Evolutionary conservation across 139 green algal genomes (phyloP).

Genomic region (Micractinium conductrix): DNA sequence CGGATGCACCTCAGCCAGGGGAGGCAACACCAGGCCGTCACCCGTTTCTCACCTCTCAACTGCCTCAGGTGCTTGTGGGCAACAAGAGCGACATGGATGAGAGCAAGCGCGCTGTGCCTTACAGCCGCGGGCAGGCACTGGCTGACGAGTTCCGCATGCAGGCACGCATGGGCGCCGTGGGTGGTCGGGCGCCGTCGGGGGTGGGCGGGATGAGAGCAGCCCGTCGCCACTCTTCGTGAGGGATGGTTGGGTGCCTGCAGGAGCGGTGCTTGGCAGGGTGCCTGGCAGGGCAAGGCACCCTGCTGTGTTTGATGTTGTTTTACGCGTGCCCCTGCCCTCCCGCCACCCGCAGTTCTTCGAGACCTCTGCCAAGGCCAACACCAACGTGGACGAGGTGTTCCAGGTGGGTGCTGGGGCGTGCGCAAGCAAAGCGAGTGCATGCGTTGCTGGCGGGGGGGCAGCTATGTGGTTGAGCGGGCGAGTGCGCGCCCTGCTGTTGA

Average conservation of each 20-base stretch:
- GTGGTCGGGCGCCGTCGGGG: too few species aligned
- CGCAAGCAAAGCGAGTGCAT: background rate
- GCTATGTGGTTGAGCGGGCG: background rate
- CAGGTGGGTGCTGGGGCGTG: background rate
- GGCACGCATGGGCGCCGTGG: too few species aligned
- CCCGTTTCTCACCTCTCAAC: background rate
- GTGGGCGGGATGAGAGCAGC: too few species aligned
- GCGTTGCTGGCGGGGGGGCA: background rate
- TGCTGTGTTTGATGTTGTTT: too few species aligned
- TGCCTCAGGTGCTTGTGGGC: slow-evolving; percentile 84
- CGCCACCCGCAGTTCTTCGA: slow-evolving; percentile 98
- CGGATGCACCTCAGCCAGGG: too few species aligned
- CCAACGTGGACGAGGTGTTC: slow-evolving; percentile 85
- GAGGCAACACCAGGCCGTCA: too few species aligned
- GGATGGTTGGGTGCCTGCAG: too few species aligned
- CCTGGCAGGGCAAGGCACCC: too few species aligned
- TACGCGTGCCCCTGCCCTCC: too few species aligned
- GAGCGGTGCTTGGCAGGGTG: too few species aligned
- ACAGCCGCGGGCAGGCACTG: slow-evolving; percentile 74
- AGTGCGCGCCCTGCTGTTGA: too few species aligned
- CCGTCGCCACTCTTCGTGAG: too few species aligned
- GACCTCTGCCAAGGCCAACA: slow-evolving; percentile 87
- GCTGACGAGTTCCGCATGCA: slow-evolving; percentile 92
- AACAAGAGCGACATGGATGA: slow-evolving; percentile 97
- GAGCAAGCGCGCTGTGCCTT: slow-evolving; percentile 82